These are phyloP conservation scores for Trichophyton simii DNA, from an alignment of 2,329 filamentous ascomycete species.

Conservation along the genomic window DNA sequence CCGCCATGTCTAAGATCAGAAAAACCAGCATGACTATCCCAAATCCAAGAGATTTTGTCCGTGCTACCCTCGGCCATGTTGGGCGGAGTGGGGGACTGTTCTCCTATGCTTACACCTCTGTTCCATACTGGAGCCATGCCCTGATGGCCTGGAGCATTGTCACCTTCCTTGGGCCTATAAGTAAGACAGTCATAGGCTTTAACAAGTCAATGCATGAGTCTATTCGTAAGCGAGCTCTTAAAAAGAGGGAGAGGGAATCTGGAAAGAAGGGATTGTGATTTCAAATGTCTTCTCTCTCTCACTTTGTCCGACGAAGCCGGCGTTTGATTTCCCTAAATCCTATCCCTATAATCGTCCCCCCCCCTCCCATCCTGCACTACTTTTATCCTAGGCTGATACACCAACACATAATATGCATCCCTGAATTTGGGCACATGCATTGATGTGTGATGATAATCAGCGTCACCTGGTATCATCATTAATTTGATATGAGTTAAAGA, in stretches of 20 bases:
- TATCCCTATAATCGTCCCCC: background rate
- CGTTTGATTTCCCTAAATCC: background rate
- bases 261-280: conserved; percentile 31
- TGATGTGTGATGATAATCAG: background rate
- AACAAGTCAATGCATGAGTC: conserved; percentile 65
- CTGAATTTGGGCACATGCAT: background rate
- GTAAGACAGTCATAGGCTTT: conserved; percentile 43
- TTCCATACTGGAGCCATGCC: conserved; percentile 86
- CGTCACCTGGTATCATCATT: background rate
- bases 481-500: background rate
- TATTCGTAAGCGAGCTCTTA: conserved; percentile 69
- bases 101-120: conserved; percentile 68
- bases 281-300: background rate
- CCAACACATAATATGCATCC: background rate
- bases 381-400: background rate
- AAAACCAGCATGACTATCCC: conserved; percentile 66
- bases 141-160: conserved; percentile 72
- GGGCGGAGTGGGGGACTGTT: conserved; percentile 67
- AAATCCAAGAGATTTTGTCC: conserved; percentile 70
- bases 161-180: conserved; percentile 47
- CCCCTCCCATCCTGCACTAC: background rate
- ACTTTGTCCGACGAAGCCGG: background rate
- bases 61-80: conserved; percentile 63
- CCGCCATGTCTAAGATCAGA: conserved; percentile 93
- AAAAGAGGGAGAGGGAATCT: conserved; percentile 74